Conservation (phyloP, 1,284 basidiomycete genomes). For the Chalciporus sp. region DNA sequence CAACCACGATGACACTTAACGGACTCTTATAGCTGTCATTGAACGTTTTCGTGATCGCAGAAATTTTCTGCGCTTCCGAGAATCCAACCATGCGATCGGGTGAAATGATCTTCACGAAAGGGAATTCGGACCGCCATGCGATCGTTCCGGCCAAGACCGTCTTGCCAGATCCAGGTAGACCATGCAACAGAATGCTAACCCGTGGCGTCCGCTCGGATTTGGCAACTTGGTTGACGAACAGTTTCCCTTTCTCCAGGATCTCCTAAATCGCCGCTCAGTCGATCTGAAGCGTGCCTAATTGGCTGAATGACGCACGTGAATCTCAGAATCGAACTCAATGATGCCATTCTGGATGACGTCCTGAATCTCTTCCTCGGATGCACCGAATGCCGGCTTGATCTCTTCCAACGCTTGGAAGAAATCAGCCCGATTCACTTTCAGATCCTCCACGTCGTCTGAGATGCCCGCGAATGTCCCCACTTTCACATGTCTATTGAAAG, state of each 20-base stretch:
- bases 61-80: slow-evolving; percentile 89
- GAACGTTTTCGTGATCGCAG: slow-evolving; percentile 93
- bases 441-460: slow-evolving; percentile 91
- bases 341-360: slow-evolving; percentile 97
- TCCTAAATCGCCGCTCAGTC: slow-evolving; percentile 53
- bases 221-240: slow-evolving; percentile 95
- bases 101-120: slow-evolving; percentile 97
- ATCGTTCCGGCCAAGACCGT: slow-evolving; percentile 96
- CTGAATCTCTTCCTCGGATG: slow-evolving; percentile 94
- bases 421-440: slow-evolving; percentile 87
- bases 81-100: slow-evolving; percentile 98
- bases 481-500: slow-evolving; percentile 97
- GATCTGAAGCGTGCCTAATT: not conserved
- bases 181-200: slow-evolving; percentile 90
- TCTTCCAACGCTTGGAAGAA: slow-evolving; percentile 94
- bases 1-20: slow-evolving; percentile 95
- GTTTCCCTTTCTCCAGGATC: slow-evolving; percentile 85
- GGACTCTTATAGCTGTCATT: slow-evolving; percentile 98
- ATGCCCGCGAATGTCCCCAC: slow-evolving; percentile 97
- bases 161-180: slow-evolving; percentile 91
- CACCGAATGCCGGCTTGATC: slow-evolving; percentile 97
- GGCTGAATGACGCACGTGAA: slow-evolving; percentile 61
- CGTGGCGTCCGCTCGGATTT: slow-evolving; percentile 89
- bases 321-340: slow-evolving; percentile 79
- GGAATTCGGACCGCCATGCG: slow-evolving; percentile 90